These are phyloP conservation scores for Boechera divaricarpa DNA, from an alignment of 345 rosid species.

Conservation along the genomic window DNA sequence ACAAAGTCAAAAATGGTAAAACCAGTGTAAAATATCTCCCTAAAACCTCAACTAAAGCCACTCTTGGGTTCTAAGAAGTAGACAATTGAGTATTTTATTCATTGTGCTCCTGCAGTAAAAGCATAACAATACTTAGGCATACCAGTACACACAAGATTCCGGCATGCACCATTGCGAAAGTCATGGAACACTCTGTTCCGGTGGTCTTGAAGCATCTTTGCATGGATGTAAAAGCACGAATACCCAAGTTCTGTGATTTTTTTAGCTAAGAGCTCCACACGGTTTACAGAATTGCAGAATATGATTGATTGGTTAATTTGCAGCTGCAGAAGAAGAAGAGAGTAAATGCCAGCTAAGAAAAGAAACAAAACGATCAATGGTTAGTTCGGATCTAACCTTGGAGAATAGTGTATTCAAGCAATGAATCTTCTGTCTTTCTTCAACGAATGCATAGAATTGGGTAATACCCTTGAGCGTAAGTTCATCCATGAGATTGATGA, in stretches of 20 bases:
- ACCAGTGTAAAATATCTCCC: neutral
- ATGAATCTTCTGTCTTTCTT: conserved; percentile 95
- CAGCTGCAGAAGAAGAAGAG: conserved; percentile 58
- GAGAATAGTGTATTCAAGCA: conserved; percentile 93
- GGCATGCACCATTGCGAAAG: conserved; percentile 97
- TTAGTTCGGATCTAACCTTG: conserved; percentile 60
- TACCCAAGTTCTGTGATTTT: conserved; percentile 96
- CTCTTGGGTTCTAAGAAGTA: conserved; percentile 6
- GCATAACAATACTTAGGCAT: conserved; percentile 30
- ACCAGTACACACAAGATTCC: conserved; percentile 98
- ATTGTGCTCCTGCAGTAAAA: conserved; percentile 6
- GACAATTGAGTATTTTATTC: neutral
- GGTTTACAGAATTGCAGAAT: conserved; percentile 94
- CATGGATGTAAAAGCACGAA: conserved; percentile 93
- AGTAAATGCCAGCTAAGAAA: conserved; percentile 25
- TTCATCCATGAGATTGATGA: conserved; percentile 95
- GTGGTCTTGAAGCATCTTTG: conserved; percentile 97
- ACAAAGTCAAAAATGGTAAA: conserved; percentile 14
- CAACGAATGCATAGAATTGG: conserved; percentile 91
- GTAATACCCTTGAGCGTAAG: conserved; percentile 94
- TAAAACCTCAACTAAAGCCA: conserved; percentile 12
- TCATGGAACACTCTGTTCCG: conserved; percentile 96
- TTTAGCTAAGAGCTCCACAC: conserved; percentile 92
- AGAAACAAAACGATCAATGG: neutral
- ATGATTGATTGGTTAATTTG: conserved; percentile 96